Base-by-base conservation (phyloP, 208 protist species). In the Strigomonas culicis region DNA sequence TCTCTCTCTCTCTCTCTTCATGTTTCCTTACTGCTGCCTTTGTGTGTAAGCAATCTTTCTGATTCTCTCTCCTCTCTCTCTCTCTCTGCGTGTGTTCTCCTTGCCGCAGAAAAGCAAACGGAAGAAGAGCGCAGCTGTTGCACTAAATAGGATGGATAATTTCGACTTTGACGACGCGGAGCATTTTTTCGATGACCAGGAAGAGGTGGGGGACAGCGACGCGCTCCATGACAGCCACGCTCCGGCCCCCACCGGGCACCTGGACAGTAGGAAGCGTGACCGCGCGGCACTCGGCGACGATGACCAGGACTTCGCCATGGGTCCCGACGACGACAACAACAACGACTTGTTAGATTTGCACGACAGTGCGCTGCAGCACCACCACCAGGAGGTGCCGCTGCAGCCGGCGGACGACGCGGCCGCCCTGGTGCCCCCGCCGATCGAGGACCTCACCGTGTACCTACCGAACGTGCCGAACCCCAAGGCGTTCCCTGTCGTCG, bases 401-500 rank as follows among this genome's bases (percentile, higher is more conserved):
- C 28, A 51, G 7, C 47, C 13, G 6, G 27, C 11, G 34, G 51
- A 66, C n/a, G 57, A 50, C 25, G 55, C 17, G 2, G 60, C 43
- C n/a, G 43, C 53, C 24, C 47, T 75, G 24, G 32, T 52, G 39
- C 79, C 77, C 13, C 74, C 72, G 0, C 32, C 49, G 28, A 77
- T 82, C 39, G 34, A 51, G 8, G 79, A 86, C 58, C 77, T 94
- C 19, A 68, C 76, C 39, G 71, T 50, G 24, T 89, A 83, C 53
- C 70, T 95, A 13, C 90, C 90, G 15, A 92, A 90, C 56, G 80
- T 85, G 4, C 49, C 63, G 11, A n/a, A 58, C 25, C 79, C 76
- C 0, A 66, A 80, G 31, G 79, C 83, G 25, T 80, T 82, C 59
- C 90, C 86, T 0, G 82, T 95, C n/a, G 74, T 92, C 25, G 84